A percentile compares a stretch with the other conserved stretches of the same genome.
These are phyloP conservation scores for Globisporangium radiosum DNA, from an alignment of 352 stramenopile genomes.

Conservation along the genomic window DNA sequence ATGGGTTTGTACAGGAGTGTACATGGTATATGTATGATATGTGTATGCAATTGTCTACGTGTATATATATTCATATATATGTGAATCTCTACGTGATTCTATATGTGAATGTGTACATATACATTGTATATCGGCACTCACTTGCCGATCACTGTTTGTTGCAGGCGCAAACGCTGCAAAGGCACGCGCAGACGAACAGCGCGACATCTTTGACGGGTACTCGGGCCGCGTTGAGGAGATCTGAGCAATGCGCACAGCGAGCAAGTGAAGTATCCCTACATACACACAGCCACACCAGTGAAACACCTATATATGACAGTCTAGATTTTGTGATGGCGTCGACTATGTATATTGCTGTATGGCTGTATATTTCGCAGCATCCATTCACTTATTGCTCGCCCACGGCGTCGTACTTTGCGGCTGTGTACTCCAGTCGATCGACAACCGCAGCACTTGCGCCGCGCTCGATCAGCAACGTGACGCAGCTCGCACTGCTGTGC, in stretches of 20 bases:
- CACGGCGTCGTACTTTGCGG: slow-evolving; percentile 1
- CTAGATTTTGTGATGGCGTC: no score
- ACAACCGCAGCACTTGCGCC: slow-evolving; percentile 18
- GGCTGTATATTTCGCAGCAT: no score
- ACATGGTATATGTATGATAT: neutral
- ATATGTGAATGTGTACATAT: no score
- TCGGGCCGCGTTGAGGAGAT: slow-evolving; percentile 65
- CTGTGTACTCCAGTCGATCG: slow-evolving; percentile 37
- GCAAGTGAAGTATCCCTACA: neutral
- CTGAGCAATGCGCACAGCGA: slow-evolving; percentile 14
- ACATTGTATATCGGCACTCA: no score
- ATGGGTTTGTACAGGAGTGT: neutral
- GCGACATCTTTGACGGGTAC: slow-evolving; percentile 68
- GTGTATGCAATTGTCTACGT: no score
- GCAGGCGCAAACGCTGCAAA: slow-evolving; percentile 16
- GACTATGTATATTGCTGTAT: no score
- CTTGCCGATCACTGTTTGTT: neutral
- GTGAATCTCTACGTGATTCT: no score
- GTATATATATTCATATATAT: no score
- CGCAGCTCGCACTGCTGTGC: slow-evolving; percentile 33
- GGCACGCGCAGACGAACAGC: slow-evolving; percentile 36
- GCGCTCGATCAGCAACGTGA: slow-evolving; percentile 24
- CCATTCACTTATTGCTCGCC: no score
- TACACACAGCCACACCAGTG: neutral
- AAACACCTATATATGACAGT: no score